Evolutionary conservation across 805 yeast species (phyloP).

Genomic region (Metschnikowia henanensis): DNA sequence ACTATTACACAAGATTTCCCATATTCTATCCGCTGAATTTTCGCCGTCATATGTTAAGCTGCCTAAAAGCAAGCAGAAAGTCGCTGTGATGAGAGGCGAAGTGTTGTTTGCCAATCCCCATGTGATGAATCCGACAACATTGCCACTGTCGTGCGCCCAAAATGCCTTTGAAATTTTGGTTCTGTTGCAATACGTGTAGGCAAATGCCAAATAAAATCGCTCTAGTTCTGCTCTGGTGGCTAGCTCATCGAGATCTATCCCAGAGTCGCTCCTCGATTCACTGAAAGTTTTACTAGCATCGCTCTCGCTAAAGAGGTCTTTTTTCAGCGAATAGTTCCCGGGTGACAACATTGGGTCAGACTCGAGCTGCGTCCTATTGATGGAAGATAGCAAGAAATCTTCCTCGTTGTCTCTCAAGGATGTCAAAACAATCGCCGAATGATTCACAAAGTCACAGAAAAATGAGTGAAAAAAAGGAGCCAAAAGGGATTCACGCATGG

Average conservation of each 20-base stretch:
- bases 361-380: conserved; percentile 38
- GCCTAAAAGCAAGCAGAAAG: conserved; percentile 77
- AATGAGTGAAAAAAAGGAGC: conserved; percentile 49
- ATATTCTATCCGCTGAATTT: conserved; percentile 44
- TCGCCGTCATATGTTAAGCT: conserved; percentile 65
- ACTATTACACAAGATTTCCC: conserved; percentile 36
- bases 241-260: conserved; percentile 56
- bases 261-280: conserved; percentile 6
- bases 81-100: conserved; percentile 77
- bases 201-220: conserved; percentile 75
- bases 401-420: conserved; percentile 73
- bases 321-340: neutral
- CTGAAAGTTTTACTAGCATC: neutral
- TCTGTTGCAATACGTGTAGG: conserved; percentile 64
- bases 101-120: conserved; percentile 85
- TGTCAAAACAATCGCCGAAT: conserved; percentile 66
- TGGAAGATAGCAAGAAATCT: conserved; percentile 59
- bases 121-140: conserved; percentile 73
- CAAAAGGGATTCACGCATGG: conserved; percentile 29
- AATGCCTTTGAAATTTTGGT: conserved; percentile 56
- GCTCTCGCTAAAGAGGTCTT: neutral
- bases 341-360: conserved; percentile 24
- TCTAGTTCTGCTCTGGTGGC: conserved; percentile 83
- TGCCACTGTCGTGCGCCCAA: conserved; percentile 56
- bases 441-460: conserved; percentile 55